phyloP scores from a whole-genome alignment of 1,284 basidiomycete species.

The Naganishia cerealis region DNA sequence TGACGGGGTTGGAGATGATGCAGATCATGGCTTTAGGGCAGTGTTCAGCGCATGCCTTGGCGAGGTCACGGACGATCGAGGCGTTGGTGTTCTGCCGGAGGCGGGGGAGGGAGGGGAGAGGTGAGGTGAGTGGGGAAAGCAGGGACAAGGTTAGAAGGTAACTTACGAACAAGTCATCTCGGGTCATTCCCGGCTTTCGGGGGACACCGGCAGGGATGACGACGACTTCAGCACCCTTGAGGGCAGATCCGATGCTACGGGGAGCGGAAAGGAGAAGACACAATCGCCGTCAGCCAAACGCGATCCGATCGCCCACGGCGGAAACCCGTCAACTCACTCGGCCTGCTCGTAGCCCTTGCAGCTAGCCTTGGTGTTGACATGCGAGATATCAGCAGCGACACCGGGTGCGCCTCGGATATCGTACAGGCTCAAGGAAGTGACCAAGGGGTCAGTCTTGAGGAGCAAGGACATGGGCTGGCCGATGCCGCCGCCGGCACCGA shows the following conservation, averaged over 20 bases:
- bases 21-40: conserved; percentile 86
- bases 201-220: conserved; percentile 98
- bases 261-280: conserved; percentile 39
- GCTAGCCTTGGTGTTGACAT: conserved; percentile 63
- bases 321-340: conserved; percentile 44
- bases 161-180: conserved; percentile 97
- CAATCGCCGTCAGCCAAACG: neutral
- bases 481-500: conserved; percentile 50
- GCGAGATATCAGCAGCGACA: conserved; percentile 89
- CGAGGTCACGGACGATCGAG: conserved; percentile 85
- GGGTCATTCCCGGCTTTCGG: conserved; percentile 74
- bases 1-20: conserved; percentile 88
- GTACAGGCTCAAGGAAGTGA: conserved; percentile 83
- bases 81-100: conserved; percentile 45
- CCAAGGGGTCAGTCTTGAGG: conserved; percentile 77
- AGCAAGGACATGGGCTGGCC: conserved; percentile 83
- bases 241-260: conserved; percentile 76
- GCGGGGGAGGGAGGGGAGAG: neutral
- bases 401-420: conserved; percentile 97
- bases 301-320: neutral
- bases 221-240: conserved; percentile 82
- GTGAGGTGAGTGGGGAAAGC: conserved; percentile 4
- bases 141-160: neutral
- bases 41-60: conserved; percentile 79
- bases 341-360: conserved; percentile 65